Conservation (phyloP, 192 early-diverging fungal genomes). For the Backusella westeae region DNA sequence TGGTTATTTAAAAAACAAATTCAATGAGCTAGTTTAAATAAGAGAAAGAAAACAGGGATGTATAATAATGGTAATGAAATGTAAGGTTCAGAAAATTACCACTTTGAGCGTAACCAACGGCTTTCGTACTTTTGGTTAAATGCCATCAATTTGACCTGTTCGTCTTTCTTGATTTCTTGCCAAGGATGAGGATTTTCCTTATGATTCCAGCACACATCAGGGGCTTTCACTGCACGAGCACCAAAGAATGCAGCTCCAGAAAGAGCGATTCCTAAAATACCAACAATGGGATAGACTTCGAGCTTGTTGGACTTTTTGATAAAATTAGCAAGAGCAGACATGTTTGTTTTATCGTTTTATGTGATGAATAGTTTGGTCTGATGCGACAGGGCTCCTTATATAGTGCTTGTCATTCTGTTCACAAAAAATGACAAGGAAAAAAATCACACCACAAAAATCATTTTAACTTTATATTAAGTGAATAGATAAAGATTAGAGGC, state of each 20-base stretch:
- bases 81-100: neutral
- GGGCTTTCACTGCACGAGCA: conserved; percentile 18
- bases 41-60: neutral
- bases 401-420: neutral
- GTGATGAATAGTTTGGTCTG: neutral
- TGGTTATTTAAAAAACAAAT: neutral
- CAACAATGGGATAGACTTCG: conserved; percentile 29
- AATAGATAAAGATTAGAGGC: no score
- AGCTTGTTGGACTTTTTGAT: conserved; percentile 25
- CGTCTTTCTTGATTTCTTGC: conserved; percentile 24
- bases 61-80: neutral
- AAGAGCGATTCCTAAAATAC: conserved; percentile 22
- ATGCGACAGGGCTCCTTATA: neutral
- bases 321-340: conserved; percentile 16
- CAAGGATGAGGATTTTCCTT: conserved; percentile 20
- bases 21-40: neutral
- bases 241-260: conserved; percentile 24
- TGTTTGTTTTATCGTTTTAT: neutral
- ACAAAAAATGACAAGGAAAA: neutral
- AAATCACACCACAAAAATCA: neutral
- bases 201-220: conserved; percentile 36
- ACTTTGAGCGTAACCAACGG: conserved; percentile 19
- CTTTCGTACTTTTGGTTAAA: conserved; percentile 21
- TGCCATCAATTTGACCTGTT: conserved; percentile 25
- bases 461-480: neutral